A percentile compares a stretch with the other conserved stretches of the same genome.
Conservation (phyloP, 2,329 filamentous ascomycete genomes). For the Verticillium klebahnii region DNA sequence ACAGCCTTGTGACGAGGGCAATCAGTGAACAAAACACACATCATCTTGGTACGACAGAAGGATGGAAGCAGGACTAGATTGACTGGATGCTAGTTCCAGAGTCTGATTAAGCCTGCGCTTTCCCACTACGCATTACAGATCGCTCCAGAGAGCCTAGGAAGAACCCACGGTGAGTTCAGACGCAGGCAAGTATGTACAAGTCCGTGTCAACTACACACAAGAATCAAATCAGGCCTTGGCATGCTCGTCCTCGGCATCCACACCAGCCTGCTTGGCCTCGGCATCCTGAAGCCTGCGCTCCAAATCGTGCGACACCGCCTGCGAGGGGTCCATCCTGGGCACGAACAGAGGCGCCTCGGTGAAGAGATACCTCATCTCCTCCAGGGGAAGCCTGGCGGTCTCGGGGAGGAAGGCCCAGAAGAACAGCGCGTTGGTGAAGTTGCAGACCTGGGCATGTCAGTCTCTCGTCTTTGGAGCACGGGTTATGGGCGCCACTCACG, state of each 20-base stretch:
- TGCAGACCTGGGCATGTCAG: slow-evolving; percentile 40
- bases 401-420: slow-evolving; percentile 65
- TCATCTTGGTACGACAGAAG: too few species aligned
- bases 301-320: slow-evolving; percentile 41
- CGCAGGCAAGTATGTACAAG: too few species aligned
- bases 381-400: slow-evolving; percentile 57
- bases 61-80: too few species aligned
- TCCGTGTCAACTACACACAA: too few species aligned
- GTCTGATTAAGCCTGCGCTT: too few species aligned
- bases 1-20: too few species aligned
- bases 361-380: slow-evolving; percentile 65
- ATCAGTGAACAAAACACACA: too few species aligned
- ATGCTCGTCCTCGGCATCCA: not conserved
- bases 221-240: not conserved
- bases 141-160: too few species aligned
- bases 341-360: slow-evolving; percentile 61
- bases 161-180: too few species aligned
- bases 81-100: too few species aligned
- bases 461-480: not conserved
- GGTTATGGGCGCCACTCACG: not conserved
- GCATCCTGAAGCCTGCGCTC: slow-evolving; percentile 55
- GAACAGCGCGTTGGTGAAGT: slow-evolving; percentile 41
- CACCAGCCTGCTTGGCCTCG: slow-evolving; percentile 39
- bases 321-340: slow-evolving; percentile 42
- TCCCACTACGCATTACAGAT: too few species aligned